A percentile compares a stretch with the other conserved stretches of the same genome.
phyloP scores from a whole-genome alignment of 2,329 filamentous ascomycete species.

The Cladosporium sp. region DNA sequence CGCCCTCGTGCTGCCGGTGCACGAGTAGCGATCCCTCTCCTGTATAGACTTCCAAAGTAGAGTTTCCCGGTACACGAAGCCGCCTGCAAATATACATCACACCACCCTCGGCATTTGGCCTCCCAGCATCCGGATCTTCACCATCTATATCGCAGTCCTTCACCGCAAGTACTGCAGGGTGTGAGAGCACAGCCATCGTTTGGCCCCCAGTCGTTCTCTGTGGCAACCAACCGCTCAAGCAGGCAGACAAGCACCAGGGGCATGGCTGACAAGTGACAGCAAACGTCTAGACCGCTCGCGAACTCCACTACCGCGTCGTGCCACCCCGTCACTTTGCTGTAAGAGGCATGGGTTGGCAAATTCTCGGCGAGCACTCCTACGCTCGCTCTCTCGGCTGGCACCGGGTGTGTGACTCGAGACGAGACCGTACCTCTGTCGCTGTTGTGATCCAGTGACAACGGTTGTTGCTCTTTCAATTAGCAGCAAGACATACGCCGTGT shows the following conservation, averaged over 20 bases:
- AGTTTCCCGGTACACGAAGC: neutral
- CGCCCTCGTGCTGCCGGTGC: neutral
- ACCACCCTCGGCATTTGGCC: constrained; percentile 5
- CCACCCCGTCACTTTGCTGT: neutral
- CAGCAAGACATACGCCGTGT: neutral
- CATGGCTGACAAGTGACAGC: constrained; percentile 3
- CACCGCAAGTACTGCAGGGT: neutral
- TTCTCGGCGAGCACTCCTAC: neutral
- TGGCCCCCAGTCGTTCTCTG: constrained; percentile 11
- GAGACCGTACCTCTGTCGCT: neutral
- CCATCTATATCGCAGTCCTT: neutral
- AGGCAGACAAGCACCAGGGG: constrained; percentile 5
- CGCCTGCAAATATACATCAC: constrained; percentile 8
- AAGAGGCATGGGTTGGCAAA: constrained; percentile 3
- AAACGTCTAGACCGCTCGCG: constrained; percentile 9
- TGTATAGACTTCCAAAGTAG: neutral
- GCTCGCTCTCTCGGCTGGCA: neutral
- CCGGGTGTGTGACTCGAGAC: neutral
- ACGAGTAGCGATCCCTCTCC: neutral
- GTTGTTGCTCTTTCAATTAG: neutral
- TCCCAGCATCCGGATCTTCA: neutral
- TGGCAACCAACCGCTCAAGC: constrained; percentile 9
- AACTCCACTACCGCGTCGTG: neutral
- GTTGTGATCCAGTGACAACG: neutral
- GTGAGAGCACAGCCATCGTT: neutral